Evolutionary conservation across 805 yeast genomes (phyloP), one percentile per base, ranked within the genome.

Genomic region (Kodamaea nitidulidarum): DNA sequence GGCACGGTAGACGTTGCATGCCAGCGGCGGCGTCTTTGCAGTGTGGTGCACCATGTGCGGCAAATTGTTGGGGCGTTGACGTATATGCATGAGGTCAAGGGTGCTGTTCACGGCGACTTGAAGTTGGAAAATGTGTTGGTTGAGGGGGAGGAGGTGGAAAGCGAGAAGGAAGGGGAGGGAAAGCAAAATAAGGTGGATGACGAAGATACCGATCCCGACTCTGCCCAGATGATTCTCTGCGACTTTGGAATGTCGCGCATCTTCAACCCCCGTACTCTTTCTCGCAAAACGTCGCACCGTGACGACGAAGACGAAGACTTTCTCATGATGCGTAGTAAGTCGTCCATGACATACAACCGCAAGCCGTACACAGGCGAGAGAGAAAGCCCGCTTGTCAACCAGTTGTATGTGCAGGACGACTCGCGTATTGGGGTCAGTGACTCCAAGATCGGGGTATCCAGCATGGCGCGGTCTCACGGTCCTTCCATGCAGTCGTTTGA

Each of bases 211-310:
- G 21, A 17, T 4, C 15, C 16, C 4, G 16, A 17, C 39, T 15
- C 28, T 17, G 11, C 22, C 20, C 64, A 63, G 32, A 67, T 86
- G 45, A 55, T 82, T 17, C 56, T 90, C 5, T 86, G 96, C 62
- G 98, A 90, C 61, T 90, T 90, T 64, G 98, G 98, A 4, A 86
- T 90, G 95, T 64, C 79, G 4, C 50, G 68, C 18, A 56, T 59
- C 6, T 68, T 56, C 43, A 38, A 38, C 41, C 47, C 55, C 15
- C 52, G 68, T 29, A 16, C 32, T 6, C 35, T 60, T 15, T 50
- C 60, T 26, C 49, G 65, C 28, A 49, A 51, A 15, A 41, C 43
- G 30, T 49, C 57, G 4, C 40, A 49, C 14, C 39, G 41, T 11
- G 10, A 41, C 3, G 49, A 46, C 12, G 45, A 47, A 2, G 49